These are phyloP conservation scores for Gastrolobium bilobum DNA, from an alignment of 306 rosid genomes.

Conservation along the genomic window DNA sequence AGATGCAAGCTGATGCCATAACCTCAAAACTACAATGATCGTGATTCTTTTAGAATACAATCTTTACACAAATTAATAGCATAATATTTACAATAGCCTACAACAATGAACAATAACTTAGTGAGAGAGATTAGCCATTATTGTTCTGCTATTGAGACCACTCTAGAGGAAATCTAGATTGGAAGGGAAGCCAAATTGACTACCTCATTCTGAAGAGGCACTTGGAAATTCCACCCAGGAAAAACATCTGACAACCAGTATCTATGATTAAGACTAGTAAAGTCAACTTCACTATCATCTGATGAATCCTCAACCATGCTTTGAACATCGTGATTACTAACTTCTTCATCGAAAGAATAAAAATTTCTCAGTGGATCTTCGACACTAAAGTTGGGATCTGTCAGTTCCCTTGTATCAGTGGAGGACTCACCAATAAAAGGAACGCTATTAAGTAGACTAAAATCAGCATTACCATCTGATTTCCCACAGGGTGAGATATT, in stretches of 20 bases:
- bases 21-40: slow-evolving; percentile 16
- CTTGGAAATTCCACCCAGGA: slow-evolving; percentile 52
- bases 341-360: slow-evolving; percentile 59
- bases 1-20: slow-evolving; percentile 30
- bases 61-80: not conserved
- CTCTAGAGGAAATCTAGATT: slow-evolving; percentile 25
- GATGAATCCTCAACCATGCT: slow-evolving; percentile 74
- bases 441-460: slow-evolving; percentile 49
- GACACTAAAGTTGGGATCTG: slow-evolving; percentile 51
- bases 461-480: slow-evolving; percentile 54
- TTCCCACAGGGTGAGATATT: slow-evolving; percentile 57
- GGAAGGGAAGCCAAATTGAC: slow-evolving; percentile 15
- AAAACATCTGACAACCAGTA: slow-evolving; percentile 58
- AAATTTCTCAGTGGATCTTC: slow-evolving; percentile 61
- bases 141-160: slow-evolving; percentile 40
- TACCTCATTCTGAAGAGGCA: slow-evolving; percentile 70
- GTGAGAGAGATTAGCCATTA: not conserved
- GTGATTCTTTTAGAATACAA: slow-evolving; percentile 18
- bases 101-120: slow-evolving; percentile 12
- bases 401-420: slow-evolving; percentile 46
- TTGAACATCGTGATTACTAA: slow-evolving; percentile 58
- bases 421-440: slow-evolving; percentile 55
- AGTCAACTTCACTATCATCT: slow-evolving; percentile 69
- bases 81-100: slow-evolving; percentile 16
- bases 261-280: slow-evolving; percentile 54